Evolutionary conservation across 2,329 filamentous ascomycete species (phyloP).

Genomic region (Dryadomyces quercus-mongolicae): DNA sequence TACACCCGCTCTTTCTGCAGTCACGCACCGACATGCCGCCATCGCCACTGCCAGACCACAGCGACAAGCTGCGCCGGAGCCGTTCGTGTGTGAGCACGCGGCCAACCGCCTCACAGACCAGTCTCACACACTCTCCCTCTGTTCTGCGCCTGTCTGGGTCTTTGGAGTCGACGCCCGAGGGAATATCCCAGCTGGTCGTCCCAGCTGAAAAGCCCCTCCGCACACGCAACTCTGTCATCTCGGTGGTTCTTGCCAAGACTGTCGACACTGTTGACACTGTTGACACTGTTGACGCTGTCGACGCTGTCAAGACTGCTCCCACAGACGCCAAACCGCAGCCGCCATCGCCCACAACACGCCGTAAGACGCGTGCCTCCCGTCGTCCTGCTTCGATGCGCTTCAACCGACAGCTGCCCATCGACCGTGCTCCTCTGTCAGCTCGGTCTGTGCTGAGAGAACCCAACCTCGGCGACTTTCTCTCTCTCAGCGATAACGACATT

Average conservation of each 20-base stretch:
- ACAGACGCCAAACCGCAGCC: constrained; percentile 1
- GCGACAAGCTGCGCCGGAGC: background rate
- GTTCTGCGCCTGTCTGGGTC: background rate
- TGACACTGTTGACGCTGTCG: background rate
- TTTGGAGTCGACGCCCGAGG: too few relatives aligned
- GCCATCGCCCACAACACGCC: constrained; percentile 3
- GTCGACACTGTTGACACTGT: background rate
- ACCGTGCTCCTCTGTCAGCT: constrained; percentile 10
- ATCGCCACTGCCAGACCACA: constrained; percentile 4
- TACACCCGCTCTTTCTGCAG: constrained; percentile 1
- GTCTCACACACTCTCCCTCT: background rate
- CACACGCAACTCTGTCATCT: constrained; percentile 6
- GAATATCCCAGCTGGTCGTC: too few relatives aligned
- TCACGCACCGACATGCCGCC: constrained; percentile 7
- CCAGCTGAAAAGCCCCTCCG: constrained; percentile 7
- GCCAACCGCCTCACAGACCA: background rate
- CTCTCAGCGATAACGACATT: constrained; percentile 45
- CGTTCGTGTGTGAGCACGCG: background rate
- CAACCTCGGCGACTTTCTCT: constrained; percentile 39
- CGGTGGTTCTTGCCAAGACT: background rate
- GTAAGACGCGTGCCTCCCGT: constrained; percentile 4
- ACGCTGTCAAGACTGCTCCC: background rate
- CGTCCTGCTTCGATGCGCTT: constrained; percentile 7
- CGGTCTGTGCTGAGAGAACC: constrained; percentile 35
- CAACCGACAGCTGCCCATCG: constrained; percentile 7